These are phyloP conservation scores for Coniochaeta ligniaria DNA, from an alignment of 2,329 filamentous ascomycete species.

Conservation along the genomic window DNA sequence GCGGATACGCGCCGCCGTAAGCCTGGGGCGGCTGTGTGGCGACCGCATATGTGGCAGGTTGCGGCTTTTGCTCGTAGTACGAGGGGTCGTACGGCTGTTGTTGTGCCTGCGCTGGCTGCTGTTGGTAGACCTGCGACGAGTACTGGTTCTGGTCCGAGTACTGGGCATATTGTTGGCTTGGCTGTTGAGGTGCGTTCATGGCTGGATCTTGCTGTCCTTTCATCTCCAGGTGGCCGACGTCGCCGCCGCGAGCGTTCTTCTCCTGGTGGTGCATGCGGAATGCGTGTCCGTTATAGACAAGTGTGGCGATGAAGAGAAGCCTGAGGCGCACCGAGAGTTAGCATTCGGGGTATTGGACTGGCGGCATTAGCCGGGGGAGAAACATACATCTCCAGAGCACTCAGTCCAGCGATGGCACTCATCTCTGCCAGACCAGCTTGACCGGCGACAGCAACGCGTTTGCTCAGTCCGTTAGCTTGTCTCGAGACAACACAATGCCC, in stretches of 20 bases:
- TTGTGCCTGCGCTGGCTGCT: slow-evolving; percentile 1
- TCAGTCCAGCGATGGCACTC: slow-evolving; percentile 21
- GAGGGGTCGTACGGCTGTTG: slow-evolving; percentile 4
- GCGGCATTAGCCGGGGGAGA: not conserved
- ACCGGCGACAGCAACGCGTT: slow-evolving; percentile 13
- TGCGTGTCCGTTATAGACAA: slow-evolving; percentile 19
- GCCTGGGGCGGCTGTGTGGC: not conserved
- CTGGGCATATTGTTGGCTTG: slow-evolving; percentile 7
- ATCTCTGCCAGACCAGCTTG: slow-evolving; percentile 16
- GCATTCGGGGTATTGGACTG: not conserved
- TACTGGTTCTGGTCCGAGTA: slow-evolving; percentile 13
- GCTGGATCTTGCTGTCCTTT: slow-evolving; percentile 14
- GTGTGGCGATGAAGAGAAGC: slow-evolving; percentile 15
- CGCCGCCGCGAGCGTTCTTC: slow-evolving; percentile 7
- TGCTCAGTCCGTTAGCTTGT: slow-evolving; percentile 8
- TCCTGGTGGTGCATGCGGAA: slow-evolving; percentile 18
- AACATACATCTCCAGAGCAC: slow-evolving; percentile 18
- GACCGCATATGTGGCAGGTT: not conserved
- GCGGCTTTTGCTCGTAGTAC: slow-evolving; percentile 1
- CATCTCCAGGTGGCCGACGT: slow-evolving; percentile 19
- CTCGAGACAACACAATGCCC: slow-evolving; percentile 14
- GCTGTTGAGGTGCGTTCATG: not conserved
- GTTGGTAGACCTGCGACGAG: slow-evolving; percentile 9
- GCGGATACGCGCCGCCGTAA: slow-evolving; percentile 1
- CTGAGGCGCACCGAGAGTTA: slow-evolving; percentile 1